Conservation (phyloP, 2,329 filamentous ascomycete species). For the Epichloe coenophiala region DNA sequence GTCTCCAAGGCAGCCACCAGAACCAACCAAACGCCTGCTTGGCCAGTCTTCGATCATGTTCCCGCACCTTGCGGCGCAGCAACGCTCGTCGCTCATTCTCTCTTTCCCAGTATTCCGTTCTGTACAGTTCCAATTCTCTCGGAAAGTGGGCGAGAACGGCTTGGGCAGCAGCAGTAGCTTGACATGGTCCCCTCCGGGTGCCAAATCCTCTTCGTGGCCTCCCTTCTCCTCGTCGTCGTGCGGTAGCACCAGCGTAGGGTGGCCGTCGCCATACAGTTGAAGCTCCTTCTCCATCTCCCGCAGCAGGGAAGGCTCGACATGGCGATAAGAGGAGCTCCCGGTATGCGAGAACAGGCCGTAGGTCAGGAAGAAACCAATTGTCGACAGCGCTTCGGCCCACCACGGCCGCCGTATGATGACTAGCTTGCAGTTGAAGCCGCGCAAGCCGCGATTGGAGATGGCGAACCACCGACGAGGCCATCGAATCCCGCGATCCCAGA, state of each 20-base stretch:
- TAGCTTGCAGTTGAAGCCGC: constrained; percentile 92
- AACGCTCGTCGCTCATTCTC: constrained; percentile 81
- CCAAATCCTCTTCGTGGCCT: constrained; percentile 79
- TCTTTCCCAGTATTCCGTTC: constrained; percentile 90
- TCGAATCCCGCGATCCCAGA: constrained; percentile 88
- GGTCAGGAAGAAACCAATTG: constrained; percentile 64
- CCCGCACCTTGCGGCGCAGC: constrained; percentile 55
- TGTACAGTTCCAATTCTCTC: constrained; percentile 93
- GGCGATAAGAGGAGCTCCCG: constrained; percentile 58
- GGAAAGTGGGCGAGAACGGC: constrained; percentile 85
- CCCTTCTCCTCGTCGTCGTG: constrained; percentile 46
- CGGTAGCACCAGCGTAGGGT: constrained; percentile 28
- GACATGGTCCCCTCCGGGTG: constrained; percentile 80
- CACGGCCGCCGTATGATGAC: constrained; percentile 74
- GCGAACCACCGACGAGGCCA: constrained; percentile 89
- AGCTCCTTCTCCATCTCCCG: constrained; percentile 47
- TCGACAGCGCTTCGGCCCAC: constrained; percentile 65
- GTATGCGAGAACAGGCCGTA: constrained; percentile 58
- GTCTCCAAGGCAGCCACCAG: constrained; percentile 71
- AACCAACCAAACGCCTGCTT: constrained; percentile 59
- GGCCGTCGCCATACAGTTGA: constrained; percentile 29
- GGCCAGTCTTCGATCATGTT: constrained; percentile 53
- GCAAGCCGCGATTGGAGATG: constrained; percentile 76
- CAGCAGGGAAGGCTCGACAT: constrained; percentile 53
- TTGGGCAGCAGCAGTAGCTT: constrained; percentile 85